phyloP scores from a whole-genome alignment of 164 flowering plant species.

The Nelumbo lutea region DNA sequence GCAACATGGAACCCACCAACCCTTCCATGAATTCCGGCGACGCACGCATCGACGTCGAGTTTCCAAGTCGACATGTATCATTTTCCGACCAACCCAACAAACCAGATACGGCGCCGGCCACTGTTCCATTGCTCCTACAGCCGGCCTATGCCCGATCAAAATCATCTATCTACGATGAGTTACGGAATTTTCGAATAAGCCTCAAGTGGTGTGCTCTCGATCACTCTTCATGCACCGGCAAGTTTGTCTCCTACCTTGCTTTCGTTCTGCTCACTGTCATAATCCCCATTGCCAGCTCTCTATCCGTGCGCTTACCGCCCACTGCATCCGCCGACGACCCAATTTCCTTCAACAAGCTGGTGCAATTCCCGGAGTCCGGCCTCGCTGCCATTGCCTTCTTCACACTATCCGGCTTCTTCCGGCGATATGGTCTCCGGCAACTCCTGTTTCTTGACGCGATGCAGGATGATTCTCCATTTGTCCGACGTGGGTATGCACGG shows the following conservation, averaged over 20 bases:
- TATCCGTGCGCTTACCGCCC: constrained; percentile 25
- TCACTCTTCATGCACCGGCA: constrained; percentile 39
- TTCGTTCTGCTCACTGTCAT: constrained; percentile 33
- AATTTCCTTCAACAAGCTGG: constrained; percentile 36
- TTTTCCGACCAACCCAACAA: constrained; percentile 9
- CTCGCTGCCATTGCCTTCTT: constrained; percentile 47
- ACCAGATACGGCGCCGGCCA: background rate
- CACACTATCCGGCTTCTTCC: constrained; percentile 45
- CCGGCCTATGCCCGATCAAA: constrained; percentile 29
- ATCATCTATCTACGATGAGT: constrained; percentile 33
- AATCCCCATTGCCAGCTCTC: constrained; percentile 30
- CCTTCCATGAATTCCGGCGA: constrained; percentile 14
- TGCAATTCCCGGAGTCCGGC: constrained; percentile 57
- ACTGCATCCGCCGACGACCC: constrained; percentile 12
- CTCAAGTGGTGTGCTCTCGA: constrained; percentile 64
- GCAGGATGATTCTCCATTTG: constrained; percentile 35
- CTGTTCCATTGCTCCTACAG: constrained; percentile 29
- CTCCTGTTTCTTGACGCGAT: constrained; percentile 67
- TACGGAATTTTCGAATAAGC: constrained; percentile 34
- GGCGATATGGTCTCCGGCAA: constrained; percentile 44
- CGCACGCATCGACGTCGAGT: constrained; percentile 5
- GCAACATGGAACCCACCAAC: constrained; percentile 6
- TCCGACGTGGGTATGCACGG: constrained; percentile 41
- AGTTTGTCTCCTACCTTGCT: constrained; percentile 30
- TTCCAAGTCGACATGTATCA: constrained; percentile 1